These are phyloP conservation scores for Ophiosphaerella herpotricha DNA, from an alignment of 2,329 filamentous ascomycete species.

Conservation along the genomic window DNA sequence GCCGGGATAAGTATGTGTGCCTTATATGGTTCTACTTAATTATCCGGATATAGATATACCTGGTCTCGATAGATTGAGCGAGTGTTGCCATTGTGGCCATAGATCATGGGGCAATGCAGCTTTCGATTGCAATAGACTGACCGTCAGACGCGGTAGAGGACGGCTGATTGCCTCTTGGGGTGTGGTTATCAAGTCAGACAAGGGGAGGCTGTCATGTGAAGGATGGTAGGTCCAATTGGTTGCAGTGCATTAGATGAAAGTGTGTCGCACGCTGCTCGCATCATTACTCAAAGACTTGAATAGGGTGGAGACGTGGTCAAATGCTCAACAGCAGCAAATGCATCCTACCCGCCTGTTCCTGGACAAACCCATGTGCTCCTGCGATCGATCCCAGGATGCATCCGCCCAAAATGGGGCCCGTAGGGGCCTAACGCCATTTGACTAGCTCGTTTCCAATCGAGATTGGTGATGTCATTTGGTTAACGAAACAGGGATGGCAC, in stretches of 20 bases:
- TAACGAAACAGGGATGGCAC: not conserved
- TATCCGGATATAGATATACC: slow-evolving; percentile 7
- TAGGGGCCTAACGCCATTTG: not conserved
- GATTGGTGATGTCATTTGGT: not conserved
- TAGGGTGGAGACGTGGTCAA: not conserved
- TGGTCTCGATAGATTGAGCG: not conserved
- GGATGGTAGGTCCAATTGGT: too few relatives aligned
- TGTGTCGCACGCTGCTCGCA: too few relatives aligned
- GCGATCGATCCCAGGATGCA: not conserved
- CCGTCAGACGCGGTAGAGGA: too few relatives aligned
- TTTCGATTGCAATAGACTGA: too few relatives aligned
- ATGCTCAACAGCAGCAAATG: not conserved
- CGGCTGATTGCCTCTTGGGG: too few relatives aligned
- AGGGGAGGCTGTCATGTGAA: too few relatives aligned
- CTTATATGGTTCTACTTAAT: slow-evolving; percentile 3
- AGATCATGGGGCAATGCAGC: not conserved
- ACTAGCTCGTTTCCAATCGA: not conserved
- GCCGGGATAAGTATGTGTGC: not conserved
- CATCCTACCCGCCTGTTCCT: not conserved
- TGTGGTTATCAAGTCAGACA: too few relatives aligned
- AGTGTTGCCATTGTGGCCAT: not conserved
- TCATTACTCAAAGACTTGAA: too few relatives aligned
- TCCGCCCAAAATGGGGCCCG: not conserved
- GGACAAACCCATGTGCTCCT: too few relatives aligned
- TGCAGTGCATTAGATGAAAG: too few relatives aligned